Percentiles rank a stretch among this genome's conserved stretches.
Evolutionary conservation across 768 basidiomycete species (phyloP).

Genomic region (Trametes meyenii): DNA sequence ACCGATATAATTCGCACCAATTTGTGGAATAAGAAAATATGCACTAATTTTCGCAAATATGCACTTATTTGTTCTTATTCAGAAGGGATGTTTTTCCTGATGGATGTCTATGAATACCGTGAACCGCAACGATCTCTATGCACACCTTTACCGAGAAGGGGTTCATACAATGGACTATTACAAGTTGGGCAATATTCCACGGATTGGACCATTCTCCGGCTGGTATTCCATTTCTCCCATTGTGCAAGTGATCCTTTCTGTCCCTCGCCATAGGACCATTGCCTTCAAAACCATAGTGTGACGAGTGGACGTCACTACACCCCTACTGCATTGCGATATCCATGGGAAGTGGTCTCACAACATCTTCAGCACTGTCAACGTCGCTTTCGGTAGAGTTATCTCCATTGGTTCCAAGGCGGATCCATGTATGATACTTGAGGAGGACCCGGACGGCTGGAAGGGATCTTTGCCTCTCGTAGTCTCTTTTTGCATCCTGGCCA

Average conservation of each 20-base stretch:
- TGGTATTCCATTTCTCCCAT: conserved; percentile 40
- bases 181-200: background rate
- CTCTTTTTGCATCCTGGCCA: conserved; percentile 33
- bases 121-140: conserved; percentile 51
- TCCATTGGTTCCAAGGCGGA: conserved; percentile 16
- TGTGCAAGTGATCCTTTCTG: conserved; percentile 39
- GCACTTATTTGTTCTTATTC: too few relatives aligned
- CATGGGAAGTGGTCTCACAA: conserved; percentile 30
- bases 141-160: conserved; percentile 45
- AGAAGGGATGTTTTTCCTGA: too few relatives aligned
- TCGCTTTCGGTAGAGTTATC: conserved; percentile 26
- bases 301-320: conserved; percentile 26
- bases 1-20: too few relatives aligned
- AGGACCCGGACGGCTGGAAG: conserved; percentile 17
- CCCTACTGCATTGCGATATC: conserved; percentile 31
- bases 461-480: conserved; percentile 24
- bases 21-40: too few relatives aligned
- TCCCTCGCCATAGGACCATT: conserved; percentile 39
- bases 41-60: too few relatives aligned
- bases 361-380: conserved; percentile 33
- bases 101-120: conserved; percentile 33
- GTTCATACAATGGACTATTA: conserved; percentile 37
- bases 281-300: conserved; percentile 32
- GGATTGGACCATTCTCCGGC: conserved; percentile 14
- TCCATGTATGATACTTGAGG: conserved; percentile 22